Evolutionary conservation across 768 basidiomycete genomes (phyloP).

Genomic region (Mycena pura): DNA sequence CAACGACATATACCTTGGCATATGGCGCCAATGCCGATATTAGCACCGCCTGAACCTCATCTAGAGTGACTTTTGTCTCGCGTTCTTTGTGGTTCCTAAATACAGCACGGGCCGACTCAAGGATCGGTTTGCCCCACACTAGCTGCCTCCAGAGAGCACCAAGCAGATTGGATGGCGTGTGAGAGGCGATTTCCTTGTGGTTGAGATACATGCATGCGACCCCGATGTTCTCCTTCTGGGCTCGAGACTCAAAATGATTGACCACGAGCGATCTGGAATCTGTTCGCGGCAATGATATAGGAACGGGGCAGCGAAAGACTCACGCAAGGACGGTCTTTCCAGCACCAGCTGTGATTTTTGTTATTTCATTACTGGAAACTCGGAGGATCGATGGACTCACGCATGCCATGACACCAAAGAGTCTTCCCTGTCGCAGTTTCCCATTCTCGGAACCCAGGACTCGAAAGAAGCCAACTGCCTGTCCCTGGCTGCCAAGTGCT

Average conservation of each 20-base stretch:
- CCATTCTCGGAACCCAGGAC: too few relatives aligned
- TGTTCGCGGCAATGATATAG: background rate
- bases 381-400: too few relatives aligned
- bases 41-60: background rate
- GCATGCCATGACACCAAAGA: too few relatives aligned
- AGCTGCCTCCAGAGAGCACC: background rate
- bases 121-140: background rate
- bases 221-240: background rate
- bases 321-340: too few relatives aligned
- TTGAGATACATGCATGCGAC: background rate
- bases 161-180: background rate
- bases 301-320: background rate
- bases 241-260: background rate
- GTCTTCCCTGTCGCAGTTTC: too few relatives aligned
- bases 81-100: background rate
- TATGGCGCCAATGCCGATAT: background rate
- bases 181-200: background rate
- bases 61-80: background rate
- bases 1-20: background rate
- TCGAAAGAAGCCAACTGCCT: too few relatives aligned
- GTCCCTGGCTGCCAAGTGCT: too few relatives aligned
- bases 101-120: background rate
- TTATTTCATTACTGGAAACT: too few relatives aligned
- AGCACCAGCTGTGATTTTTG: too few relatives aligned
- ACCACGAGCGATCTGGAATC: background rate